Evolutionary conservation across 2,329 filamentous ascomycete genomes (phyloP).

Genomic region (Penicillium sp.): DNA sequence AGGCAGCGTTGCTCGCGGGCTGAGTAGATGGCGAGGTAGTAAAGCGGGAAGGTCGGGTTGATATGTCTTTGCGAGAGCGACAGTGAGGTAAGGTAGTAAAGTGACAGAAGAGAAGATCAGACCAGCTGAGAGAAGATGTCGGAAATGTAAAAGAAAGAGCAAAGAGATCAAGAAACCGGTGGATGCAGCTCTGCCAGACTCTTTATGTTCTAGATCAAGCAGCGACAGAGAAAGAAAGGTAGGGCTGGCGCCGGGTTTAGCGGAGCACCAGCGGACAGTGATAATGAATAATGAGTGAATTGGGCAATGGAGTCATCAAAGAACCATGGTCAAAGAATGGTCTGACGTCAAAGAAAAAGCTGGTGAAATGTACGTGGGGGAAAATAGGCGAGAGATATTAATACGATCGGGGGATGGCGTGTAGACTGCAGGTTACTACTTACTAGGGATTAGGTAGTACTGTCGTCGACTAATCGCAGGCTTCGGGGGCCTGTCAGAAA

Average conservation of each 20-base stretch:
- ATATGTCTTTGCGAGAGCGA: constrained; percentile 3
- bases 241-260: background rate
- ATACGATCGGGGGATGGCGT: background rate
- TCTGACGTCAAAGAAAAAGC: constrained; percentile 22
- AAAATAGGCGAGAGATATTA: background rate
- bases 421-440: background rate
- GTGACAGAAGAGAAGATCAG: constrained; percentile 14
- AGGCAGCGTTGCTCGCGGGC: background rate
- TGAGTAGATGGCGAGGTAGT: background rate
- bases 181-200: background rate
- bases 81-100: constrained; percentile 5
- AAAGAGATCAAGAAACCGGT: background rate
- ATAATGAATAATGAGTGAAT: constrained; percentile 21
- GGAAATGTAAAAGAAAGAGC: background rate
- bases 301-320: constrained; percentile 2
- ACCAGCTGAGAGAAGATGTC: constrained; percentile 21
- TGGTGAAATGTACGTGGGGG: background rate
- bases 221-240: background rate
- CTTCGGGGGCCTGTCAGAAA: background rate
- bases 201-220: constrained; percentile 15
- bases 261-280: constrained; percentile 3
- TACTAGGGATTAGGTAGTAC: too few species aligned
- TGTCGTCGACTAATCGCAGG: background rate
- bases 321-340: constrained; percentile 10
- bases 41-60: constrained; percentile 5